Evolutionary conservation across 2,329 filamentous ascomycete species (phyloP).

Genomic region (Trichoderma breve): DNA sequence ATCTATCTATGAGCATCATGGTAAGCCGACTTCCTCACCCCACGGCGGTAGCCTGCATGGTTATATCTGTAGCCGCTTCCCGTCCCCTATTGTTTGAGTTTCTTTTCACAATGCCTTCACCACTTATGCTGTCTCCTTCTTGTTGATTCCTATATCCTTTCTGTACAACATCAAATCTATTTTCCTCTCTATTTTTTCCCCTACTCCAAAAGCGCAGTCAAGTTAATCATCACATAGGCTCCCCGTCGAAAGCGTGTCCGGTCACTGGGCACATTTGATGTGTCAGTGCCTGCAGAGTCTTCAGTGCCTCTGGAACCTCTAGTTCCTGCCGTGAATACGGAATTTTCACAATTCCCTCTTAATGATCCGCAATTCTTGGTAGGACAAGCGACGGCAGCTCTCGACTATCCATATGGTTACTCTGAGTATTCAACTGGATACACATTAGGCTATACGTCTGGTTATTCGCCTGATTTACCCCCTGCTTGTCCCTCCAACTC

Average conservation of each 20-base stretch:
- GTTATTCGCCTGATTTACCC: background rate
- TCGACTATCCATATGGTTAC: slow-evolving; percentile 26
- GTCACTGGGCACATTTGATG: slow-evolving; percentile 28
- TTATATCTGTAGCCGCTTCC: slow-evolving; percentile 43
- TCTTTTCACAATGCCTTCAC: slow-evolving; percentile 12
- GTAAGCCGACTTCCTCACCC: slow-evolving; percentile 45
- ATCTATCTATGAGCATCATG: slow-evolving; percentile 45
- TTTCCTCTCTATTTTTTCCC: background rate
- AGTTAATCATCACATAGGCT: slow-evolving; percentile 40
- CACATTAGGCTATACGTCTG: background rate
- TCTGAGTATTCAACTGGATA: background rate
- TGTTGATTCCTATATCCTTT: background rate
- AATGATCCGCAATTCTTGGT: slow-evolving; percentile 30
- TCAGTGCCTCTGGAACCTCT: slow-evolving; percentile 24
- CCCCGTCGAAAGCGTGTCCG: slow-evolving; percentile 32
- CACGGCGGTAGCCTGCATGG: slow-evolving; percentile 42
- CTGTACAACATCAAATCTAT: background rate
- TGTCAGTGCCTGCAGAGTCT: slow-evolving; percentile 24
- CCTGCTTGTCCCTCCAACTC: slow-evolving; percentile 27
- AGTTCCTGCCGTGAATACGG: slow-evolving; percentile 25
- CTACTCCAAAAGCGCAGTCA: slow-evolving; percentile 31
- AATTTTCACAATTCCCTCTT: slow-evolving; percentile 28
- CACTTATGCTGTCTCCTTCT: background rate
- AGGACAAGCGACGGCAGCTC: slow-evolving; percentile 31
- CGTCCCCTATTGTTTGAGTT: slow-evolving; percentile 27